phyloP scores from a whole-genome alignment of 768 basidiomycete genomes.

The Macrocybe gigantea region DNA sequence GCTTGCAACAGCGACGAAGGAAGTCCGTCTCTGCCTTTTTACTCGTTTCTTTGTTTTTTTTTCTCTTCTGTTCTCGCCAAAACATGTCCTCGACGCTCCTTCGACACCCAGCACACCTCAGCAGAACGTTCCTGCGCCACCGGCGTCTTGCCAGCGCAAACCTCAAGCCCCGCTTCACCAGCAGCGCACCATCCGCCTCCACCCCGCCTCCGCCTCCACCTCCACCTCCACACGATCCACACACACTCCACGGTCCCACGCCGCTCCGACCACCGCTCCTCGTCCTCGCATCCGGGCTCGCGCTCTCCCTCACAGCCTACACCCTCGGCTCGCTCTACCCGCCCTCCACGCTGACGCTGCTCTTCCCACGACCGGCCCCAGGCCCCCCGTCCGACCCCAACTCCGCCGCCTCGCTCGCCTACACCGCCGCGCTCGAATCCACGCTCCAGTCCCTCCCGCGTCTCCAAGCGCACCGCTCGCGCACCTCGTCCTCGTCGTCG shows the following conservation, averaged over 20 bases:
- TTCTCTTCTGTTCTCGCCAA: too few relatives aligned
- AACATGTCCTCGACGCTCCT: too few relatives aligned
- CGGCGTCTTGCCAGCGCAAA: background rate
- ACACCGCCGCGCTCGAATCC: conserved; percentile 58
- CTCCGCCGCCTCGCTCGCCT: conserved; percentile 51
- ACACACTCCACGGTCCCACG: conserved; percentile 47
- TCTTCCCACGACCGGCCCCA: conserved; percentile 76
- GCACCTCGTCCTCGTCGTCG: conserved; percentile 1
- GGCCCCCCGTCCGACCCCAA: conserved; percentile 50
- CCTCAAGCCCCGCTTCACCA: conserved; percentile 37
- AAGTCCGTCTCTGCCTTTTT: too few relatives aligned
- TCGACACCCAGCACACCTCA: too few relatives aligned
- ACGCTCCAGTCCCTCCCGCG: conserved; percentile 60
- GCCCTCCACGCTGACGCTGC: conserved; percentile 54
- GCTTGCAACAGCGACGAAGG: too few relatives aligned
- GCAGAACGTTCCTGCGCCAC: too few relatives aligned
- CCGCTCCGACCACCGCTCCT: conserved; percentile 68
- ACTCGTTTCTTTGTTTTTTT: too few relatives aligned
- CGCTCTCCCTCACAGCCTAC: conserved; percentile 34
- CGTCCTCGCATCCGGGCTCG: conserved; percentile 58
- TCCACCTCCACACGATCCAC: conserved; percentile 13
- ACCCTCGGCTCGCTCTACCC: conserved; percentile 68
- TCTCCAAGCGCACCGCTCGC: conserved; percentile 42
- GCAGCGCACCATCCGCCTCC: conserved; percentile 43
- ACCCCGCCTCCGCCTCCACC: conserved; percentile 31